Base-by-base conservation (phyloP, 352 stramenopile genomes). In the Phytophthora cactorum region DNA sequence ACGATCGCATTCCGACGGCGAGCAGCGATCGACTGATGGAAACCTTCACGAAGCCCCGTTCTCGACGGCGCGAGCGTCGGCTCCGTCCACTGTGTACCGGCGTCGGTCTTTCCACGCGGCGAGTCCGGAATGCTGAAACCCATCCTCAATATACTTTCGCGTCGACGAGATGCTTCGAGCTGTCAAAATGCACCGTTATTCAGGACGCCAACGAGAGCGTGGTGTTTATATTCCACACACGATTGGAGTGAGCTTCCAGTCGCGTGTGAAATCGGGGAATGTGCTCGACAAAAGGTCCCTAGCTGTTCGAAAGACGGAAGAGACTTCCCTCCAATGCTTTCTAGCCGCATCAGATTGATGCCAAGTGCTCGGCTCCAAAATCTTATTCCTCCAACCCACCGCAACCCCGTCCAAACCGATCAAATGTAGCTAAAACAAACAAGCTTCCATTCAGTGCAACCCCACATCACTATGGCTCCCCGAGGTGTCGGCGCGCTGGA, bases 51-150 rank as follows among this genome's bases (percentile, higher is more conserved):
- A 36, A 68, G 59, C 28, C 51, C 47, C 34, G 59, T 11, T 57
- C 27, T 55, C 0, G 57, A 61, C 9, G 57, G 36, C 7, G 43
- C 27, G 11, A 67, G 7, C 1, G 56, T 59, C 10, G 52, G 15
- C n/a, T 57, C 53, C 12, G 41, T 31, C 44, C 25, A 57, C 14
- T 75, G 68, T n/a, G 63, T 68, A 38, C 63, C 49, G 25, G 44
- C 47, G 34, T 72, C 54, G 22, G 5, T 58, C 17, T 59, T 45
- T 4, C 27, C 32, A 52, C 70, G 69, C 2, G 81, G 74, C 6
- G 81, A 89, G 56, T 90, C 73, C 28, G 80, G 84, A 63, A 90
- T 89, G 70, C 83, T 82, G 74, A 82, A 88, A 46, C 84, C 84
- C 84, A 92, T 92, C 15, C 27, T 66, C 7, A 15, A 64, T 51